phyloP scores from a whole-genome alignment of 2,329 filamentous ascomycete species.

The Aspergillus sp. region DNA sequence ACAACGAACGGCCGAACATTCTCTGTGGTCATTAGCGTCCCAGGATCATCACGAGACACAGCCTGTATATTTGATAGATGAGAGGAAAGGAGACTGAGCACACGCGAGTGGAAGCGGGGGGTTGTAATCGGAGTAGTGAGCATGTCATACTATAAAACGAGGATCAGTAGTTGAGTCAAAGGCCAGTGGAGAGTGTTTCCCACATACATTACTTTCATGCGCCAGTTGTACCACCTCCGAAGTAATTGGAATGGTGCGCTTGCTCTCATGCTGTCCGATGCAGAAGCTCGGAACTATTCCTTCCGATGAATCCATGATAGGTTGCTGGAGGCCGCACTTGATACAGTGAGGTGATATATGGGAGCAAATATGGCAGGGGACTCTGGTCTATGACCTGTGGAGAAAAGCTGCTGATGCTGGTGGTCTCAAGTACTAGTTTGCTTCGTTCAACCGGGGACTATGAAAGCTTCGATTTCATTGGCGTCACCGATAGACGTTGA shows the following conservation, averaged over 20 bases:
- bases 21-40: slow-evolving; percentile 40
- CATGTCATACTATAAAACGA: slow-evolving; percentile 62
- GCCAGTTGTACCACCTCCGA: slow-evolving; percentile 53
- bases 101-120: slow-evolving; percentile 58
- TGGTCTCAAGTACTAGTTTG: slow-evolving; percentile 13
- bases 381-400: background rate
- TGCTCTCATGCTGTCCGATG: slow-evolving; percentile 62
- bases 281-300: slow-evolving; percentile 52
- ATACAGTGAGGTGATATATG: background rate
- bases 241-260: slow-evolving; percentile 50
- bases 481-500: background rate
- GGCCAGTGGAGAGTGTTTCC: slow-evolving; percentile 7
- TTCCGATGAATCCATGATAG: slow-evolving; percentile 36
- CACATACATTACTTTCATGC: slow-evolving; percentile 55
- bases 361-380: background rate
- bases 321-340: background rate
- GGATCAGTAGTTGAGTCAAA: background rate
- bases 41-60: slow-evolving; percentile 32
- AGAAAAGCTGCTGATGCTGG: slow-evolving; percentile 1
- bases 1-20: slow-evolving; percentile 43
- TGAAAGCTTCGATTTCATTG: background rate
- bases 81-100: slow-evolving; percentile 53
- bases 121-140: slow-evolving; percentile 64
- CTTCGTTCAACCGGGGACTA: slow-evolving; percentile 1
- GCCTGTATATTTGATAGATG: slow-evolving; percentile 49